Conservation (phyloP, 1,284 basidiomycete genomes). For the Marasmius sp. region DNA sequence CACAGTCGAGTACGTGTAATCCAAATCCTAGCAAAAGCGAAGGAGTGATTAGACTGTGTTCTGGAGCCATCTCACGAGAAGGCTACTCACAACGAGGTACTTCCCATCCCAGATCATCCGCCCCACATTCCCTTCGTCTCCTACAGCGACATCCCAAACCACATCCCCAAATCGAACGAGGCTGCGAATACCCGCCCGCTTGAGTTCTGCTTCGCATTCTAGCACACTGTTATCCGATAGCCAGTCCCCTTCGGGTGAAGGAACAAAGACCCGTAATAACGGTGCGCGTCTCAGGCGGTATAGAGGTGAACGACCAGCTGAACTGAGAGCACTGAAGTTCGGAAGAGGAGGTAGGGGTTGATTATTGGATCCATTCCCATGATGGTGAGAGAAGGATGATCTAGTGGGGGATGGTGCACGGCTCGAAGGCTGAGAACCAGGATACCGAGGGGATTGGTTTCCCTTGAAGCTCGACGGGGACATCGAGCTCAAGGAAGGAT, state of each 20-base stretch:
- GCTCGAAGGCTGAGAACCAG: slow-evolving; percentile 43
- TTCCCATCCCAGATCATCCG: slow-evolving; percentile 80
- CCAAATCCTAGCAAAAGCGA: slow-evolving; percentile 62
- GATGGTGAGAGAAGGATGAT: slow-evolving; percentile 45
- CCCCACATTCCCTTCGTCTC: slow-evolving; percentile 79
- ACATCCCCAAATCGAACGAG: slow-evolving; percentile 73
- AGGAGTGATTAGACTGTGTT: background rate
- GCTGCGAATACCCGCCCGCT: slow-evolving; percentile 56
- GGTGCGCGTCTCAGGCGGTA: slow-evolving; percentile 69
- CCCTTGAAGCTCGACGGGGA: slow-evolving; percentile 11
- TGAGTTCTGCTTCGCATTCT: slow-evolving; percentile 77
- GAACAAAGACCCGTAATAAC: slow-evolving; percentile 74
- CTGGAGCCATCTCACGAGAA: background rate
- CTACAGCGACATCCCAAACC: slow-evolving; percentile 79
- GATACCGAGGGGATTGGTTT: slow-evolving; percentile 8
- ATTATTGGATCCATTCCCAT: slow-evolving; percentile 25
- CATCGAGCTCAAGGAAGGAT: slow-evolving; percentile 15
- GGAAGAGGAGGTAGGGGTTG: slow-evolving; percentile 9
- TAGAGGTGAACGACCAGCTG: slow-evolving; percentile 58
- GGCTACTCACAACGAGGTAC: slow-evolving; percentile 67
- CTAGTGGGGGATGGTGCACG: slow-evolving; percentile 64
- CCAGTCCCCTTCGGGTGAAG: slow-evolving; percentile 81
- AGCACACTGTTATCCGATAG: slow-evolving; percentile 73
- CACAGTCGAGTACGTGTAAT: slow-evolving; percentile 71
- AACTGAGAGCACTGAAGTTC: slow-evolving; percentile 24